Base-by-base conservation (phyloP, 2,329 filamentous ascomycete species). In the Fusarium domesticum region DNA sequence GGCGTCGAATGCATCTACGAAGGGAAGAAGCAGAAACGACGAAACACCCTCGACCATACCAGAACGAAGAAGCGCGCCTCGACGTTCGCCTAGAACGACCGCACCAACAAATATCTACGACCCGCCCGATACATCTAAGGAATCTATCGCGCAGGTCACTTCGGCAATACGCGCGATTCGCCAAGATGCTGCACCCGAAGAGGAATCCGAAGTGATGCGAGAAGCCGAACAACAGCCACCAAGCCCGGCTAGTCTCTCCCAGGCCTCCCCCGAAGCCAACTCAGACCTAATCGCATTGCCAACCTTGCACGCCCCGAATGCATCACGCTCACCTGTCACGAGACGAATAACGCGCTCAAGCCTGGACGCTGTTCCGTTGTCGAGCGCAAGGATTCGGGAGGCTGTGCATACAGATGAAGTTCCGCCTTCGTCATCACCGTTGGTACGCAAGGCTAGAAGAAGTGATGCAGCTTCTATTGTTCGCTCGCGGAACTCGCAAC, bases 1-100 rank as follows among this genome's bases (percentile, higher is more conserved):
- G 25, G 53, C 59, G n/a, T 56, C 59, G n/a, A 76, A 74, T 42
- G 72, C 72, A 4, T 76, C 75, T 25, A 72, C 70, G 15, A 77
- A 77, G 60, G 67, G 73, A 48, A 62, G 67, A 43, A 69, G 67
- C 23, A 50, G 72, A 17, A 60, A 64, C 11, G 58, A 51, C 32
- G 58, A 59, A 8, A 40, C 50, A 6, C 37, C 43, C 5, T 42
- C 50, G 3, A 40, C 55, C 6, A 25, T 42, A 37, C 51, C 50
- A 14, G 39, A 38, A 5, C 39, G 31, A 35, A 39, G 34, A 36
- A 45, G 45, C 19, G 43, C 37, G 10, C 48, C 42, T 6, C 51
- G 53, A 42, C 50, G 54, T 34, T 59, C 54, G 18, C 43, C 48
- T 25, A 51, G 52, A 39, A 48, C 43, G 7, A 47, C 33, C 11